These are phyloP conservation scores for Penicillium psychrofluorescens DNA, from an alignment of 495 filamentous ascomycete genomes.

Conservation along the genomic window DNA sequence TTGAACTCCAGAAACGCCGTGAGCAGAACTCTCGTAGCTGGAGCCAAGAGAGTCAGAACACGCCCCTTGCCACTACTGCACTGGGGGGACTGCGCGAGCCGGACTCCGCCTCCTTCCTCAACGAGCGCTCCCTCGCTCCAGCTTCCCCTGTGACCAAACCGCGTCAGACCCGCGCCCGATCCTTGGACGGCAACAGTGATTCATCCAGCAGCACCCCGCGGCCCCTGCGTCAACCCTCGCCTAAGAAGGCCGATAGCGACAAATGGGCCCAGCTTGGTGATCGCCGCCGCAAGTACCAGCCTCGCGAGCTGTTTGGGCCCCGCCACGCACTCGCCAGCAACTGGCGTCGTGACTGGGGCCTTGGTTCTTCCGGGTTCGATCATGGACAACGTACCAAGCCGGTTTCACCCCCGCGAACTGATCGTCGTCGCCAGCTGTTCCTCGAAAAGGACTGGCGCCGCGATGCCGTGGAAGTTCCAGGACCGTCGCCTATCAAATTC, in stretches of 20 bases:
- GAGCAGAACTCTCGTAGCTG: slow-evolving; percentile 73
- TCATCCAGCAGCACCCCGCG: slow-evolving; percentile 54
- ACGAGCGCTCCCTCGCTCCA: slow-evolving; percentile 22
- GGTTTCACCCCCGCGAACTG: slow-evolving; percentile 28
- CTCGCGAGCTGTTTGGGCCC: slow-evolving; percentile 31
- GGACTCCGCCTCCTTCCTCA: slow-evolving; percentile 45
- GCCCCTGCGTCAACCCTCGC: slow-evolving; percentile 44
- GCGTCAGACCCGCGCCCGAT: slow-evolving; percentile 28
- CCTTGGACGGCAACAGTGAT: slow-evolving; percentile 49
- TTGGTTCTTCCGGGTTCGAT: slow-evolving; percentile 47
- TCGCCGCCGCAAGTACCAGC: slow-evolving; percentile 60
- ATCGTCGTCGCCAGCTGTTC: slow-evolving; percentile 32
- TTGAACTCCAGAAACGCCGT: slow-evolving; percentile 51
- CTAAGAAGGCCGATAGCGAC: slow-evolving; percentile 55
- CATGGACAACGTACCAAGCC: slow-evolving; percentile 42
- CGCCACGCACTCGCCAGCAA: slow-evolving; percentile 33
- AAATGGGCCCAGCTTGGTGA: slow-evolving; percentile 86
- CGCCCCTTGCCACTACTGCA: slow-evolving; percentile 17
- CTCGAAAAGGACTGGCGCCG: slow-evolving; percentile 62
- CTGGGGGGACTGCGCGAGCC: slow-evolving; percentile 30
- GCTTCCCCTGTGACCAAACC: slow-evolving; percentile 12
- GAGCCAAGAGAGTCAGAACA: slow-evolving; percentile 64
- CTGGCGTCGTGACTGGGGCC: slow-evolving; percentile 46
- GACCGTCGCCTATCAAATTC: slow-evolving; percentile 19
- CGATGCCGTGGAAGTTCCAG: slow-evolving; percentile 28